Evolutionary conservation across 345 rosid genomes (phyloP).

Genomic region (Balakata baccata): DNA sequence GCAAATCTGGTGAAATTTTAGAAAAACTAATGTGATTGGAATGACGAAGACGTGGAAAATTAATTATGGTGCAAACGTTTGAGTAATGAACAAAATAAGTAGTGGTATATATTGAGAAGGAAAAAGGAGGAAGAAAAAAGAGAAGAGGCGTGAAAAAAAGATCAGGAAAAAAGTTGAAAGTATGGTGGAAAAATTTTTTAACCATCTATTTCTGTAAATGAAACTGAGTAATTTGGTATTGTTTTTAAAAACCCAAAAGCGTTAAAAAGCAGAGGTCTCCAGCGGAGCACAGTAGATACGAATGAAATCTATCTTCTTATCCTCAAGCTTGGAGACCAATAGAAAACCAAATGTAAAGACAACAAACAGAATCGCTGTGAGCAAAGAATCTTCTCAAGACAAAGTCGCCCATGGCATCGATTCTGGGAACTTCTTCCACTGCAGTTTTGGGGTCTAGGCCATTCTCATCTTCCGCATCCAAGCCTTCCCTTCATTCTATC

Average conservation of each 20-base stretch:
- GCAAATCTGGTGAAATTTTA: no score
- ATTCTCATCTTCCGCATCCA: constrained; percentile 40
- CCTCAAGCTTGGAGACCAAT: constrained; percentile 40
- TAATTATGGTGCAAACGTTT: no score
- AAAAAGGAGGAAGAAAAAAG: no score
- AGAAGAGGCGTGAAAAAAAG: no score
- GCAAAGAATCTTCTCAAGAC: neutral
- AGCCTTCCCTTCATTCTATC: constrained; percentile 37
- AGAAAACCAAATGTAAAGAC: constrained; percentile 11
- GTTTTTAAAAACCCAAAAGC: neutral
- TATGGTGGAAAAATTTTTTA: no score
- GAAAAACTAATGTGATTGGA: no score
- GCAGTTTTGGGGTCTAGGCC: constrained; percentile 56
- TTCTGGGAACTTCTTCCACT: constrained; percentile 57
- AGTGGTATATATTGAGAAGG: no score
- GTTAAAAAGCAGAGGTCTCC: neutral
- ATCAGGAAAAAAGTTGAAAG: no score
- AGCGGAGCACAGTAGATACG: neutral
- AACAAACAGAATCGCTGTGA: neutral
- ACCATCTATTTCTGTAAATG: no score
- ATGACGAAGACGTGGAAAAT: no score
- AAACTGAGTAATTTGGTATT: no score
- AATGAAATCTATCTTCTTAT: constrained; percentile 58
- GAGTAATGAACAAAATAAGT: no score
- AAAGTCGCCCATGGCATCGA: constrained; percentile 52